Evolutionary conservation across 2,329 filamentous ascomycete species (phyloP).

Genomic region (Orbilia ellipsospora): DNA sequence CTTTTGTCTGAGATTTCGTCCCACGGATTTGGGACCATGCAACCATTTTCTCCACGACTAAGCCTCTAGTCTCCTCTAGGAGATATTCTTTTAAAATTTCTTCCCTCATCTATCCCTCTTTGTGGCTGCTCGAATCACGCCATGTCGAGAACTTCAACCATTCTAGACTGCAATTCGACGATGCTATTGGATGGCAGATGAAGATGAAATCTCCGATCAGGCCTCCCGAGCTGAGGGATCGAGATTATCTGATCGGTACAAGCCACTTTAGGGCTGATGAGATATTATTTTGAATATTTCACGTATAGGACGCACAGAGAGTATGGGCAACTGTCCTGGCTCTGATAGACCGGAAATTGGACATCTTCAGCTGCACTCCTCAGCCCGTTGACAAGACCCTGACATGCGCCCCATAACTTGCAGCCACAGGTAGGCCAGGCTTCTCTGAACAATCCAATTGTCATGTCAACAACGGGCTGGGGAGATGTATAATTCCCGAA

Average conservation of each 20-base stretch:
- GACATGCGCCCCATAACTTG: conserved; percentile 25
- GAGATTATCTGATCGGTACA: neutral
- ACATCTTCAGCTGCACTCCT: conserved; percentile 32
- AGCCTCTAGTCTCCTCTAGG: neutral
- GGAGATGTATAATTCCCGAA: conserved; percentile 16
- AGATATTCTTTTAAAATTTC: too few relatives aligned
- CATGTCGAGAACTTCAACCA: neutral
- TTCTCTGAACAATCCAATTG: conserved; percentile 27
- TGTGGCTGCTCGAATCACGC: too few relatives aligned
- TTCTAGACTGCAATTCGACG: conserved; percentile 11
- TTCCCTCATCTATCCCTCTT: too few relatives aligned
- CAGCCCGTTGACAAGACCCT: conserved; percentile 7
- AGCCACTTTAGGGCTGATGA: conserved; percentile 19
- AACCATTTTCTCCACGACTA: conserved; percentile 27
- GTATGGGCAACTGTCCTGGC: neutral
- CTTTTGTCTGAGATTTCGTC: neutral
- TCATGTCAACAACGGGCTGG: conserved; percentile 26
- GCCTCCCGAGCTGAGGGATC: neutral
- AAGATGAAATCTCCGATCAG: conserved; percentile 5
- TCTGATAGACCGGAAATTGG: conserved; percentile 2
- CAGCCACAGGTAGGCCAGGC: neutral
- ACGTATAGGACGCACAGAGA: neutral
- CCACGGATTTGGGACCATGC: conserved; percentile 12
- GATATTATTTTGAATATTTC: neutral
- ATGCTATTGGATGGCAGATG: conserved; percentile 20